Conservation (phyloP, 768 basidiomycete genomes). For the Boletales sp. region DNA sequence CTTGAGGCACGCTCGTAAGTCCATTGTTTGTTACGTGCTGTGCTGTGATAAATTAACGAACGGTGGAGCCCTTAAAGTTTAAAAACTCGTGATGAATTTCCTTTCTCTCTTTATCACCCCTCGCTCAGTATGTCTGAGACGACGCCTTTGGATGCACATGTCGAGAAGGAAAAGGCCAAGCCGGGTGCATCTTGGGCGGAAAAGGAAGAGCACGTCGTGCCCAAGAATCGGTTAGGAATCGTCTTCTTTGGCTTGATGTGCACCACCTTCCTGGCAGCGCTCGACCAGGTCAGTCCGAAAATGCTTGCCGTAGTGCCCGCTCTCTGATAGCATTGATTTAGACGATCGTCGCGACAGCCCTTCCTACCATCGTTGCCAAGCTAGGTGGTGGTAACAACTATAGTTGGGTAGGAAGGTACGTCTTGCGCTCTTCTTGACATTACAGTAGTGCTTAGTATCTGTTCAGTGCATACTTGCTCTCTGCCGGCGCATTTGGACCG, state of each 20-base stretch:
- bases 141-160: neutral
- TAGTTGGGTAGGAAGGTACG: slow-evolving; percentile 71
- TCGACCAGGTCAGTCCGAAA: slow-evolving; percentile 49
- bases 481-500: slow-evolving; percentile 63
- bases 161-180: slow-evolving; percentile 28
- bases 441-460: neutral
- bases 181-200: slow-evolving; percentile 55
- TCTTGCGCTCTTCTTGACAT: neutral
- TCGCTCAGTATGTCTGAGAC: no score
- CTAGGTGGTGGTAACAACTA: slow-evolving; percentile 62
- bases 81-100: no score
- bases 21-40: no score
- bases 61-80: no score
- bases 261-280: slow-evolving; percentile 39
- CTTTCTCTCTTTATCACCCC: no score
- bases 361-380: slow-evolving; percentile 67
- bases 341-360: slow-evolving; percentile 72
- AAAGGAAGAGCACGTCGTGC: slow-evolving; percentile 53
- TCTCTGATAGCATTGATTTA: slow-evolving; percentile 18
- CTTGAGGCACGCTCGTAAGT: no score
- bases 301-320: neutral
- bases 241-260: slow-evolving; percentile 31
- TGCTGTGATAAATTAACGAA: no score
- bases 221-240: slow-evolving; percentile 26
- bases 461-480: slow-evolving; percentile 67